Conservation (phyloP, 2,329 filamentous ascomycete species). For the Ceratocystis huliohia region DNA sequence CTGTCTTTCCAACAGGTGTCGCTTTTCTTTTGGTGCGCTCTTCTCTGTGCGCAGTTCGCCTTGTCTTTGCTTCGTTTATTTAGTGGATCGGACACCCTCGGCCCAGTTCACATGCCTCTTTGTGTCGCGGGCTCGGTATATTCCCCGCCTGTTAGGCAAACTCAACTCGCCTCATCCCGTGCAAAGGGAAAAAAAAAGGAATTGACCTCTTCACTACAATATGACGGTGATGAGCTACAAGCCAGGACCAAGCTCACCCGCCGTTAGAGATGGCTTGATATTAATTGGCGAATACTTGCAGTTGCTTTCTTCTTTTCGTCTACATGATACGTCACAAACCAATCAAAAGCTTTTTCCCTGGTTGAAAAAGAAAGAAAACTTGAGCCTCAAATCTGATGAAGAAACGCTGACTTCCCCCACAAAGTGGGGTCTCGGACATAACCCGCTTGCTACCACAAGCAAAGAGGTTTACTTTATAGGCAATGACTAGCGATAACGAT, state of each 20-base stretch:
- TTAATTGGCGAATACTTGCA: no score
- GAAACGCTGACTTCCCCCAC: background rate
- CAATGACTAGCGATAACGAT: background rate
- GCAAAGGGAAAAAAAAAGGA: background rate
- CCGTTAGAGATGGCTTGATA: no score
- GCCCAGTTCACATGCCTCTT: background rate
- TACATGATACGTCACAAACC: background rate
- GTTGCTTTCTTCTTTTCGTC: background rate
- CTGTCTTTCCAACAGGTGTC: background rate
- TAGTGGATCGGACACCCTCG: background rate
- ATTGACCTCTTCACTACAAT: no score
- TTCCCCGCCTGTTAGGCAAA: background rate
- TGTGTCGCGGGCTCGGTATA: background rate
- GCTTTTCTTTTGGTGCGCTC: background rate
- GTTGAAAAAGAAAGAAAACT: background rate
- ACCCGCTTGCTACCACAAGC: background rate
- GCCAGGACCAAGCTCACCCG: background rate
- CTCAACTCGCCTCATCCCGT: background rate
- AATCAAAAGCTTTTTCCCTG: background rate
- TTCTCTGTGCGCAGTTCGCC: background rate
- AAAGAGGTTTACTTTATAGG: no score
- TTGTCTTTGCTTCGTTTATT: background rate
- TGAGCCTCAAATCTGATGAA: slow-evolving; percentile 1
- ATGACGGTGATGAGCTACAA: no score
- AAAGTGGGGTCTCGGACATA: background rate